Evolutionary conservation across 2,329 filamentous ascomycete species (phyloP).

Genomic region (Lizonia empirigonia): DNA sequence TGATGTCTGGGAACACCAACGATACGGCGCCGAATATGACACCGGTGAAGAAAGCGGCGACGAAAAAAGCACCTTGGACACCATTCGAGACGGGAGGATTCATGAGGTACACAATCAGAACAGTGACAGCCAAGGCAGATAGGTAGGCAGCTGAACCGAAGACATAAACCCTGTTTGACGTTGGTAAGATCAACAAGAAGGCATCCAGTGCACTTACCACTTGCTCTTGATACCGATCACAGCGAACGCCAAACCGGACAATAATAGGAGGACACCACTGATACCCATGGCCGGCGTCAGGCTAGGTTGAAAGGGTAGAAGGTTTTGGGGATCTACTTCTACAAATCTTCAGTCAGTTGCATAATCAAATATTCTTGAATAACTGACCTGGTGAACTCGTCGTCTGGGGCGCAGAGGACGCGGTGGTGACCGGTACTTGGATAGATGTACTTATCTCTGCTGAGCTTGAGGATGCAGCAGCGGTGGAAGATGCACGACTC

Average conservation of each 20-base stretch:
- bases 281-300: conserved; percentile 84
- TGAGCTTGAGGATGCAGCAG: conserved; percentile 18
- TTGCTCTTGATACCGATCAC: conserved; percentile 83
- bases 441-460: conserved; percentile 16
- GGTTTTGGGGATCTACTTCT: conserved; percentile 22
- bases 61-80: conserved; percentile 84
- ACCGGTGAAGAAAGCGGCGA: conserved; percentile 75
- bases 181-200: conserved; percentile 18
- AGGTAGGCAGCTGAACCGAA: conserved; percentile 81
- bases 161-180: conserved; percentile 41
- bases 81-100: conserved; percentile 73
- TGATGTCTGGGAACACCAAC: conserved; percentile 81
- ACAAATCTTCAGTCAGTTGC: background rate
- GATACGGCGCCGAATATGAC: conserved; percentile 74
- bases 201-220: conserved; percentile 51
- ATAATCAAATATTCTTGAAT: background rate
- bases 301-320: conserved; percentile 71
- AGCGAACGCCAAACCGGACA: conserved; percentile 71
- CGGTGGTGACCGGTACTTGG: conserved; percentile 25
- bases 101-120: conserved; percentile 90
- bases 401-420: conserved; percentile 24
- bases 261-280: conserved; percentile 75
- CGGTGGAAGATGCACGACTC: conserved; percentile 19
- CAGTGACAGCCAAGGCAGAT: conserved; percentile 72
- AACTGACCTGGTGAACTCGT: conserved; percentile 30